Conservation (phyloP, 257 asterid species). For the Rehmannia glutinosa region DNA sequence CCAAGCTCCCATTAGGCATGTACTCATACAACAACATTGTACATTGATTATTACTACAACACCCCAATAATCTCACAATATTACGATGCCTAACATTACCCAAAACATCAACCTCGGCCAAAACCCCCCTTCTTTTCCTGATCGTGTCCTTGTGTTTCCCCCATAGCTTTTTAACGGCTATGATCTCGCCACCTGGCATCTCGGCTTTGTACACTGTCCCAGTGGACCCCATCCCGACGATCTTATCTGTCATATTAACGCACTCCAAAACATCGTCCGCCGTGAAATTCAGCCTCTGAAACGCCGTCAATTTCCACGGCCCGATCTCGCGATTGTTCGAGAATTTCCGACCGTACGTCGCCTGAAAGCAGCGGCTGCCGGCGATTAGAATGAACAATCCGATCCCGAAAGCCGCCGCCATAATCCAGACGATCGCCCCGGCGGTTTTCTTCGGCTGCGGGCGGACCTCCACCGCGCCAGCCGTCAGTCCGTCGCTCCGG, state of each 20-base stretch:
- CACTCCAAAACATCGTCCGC: constrained; percentile 74
- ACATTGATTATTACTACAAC: constrained; percentile 55
- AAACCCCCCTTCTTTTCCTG: constrained; percentile 53
- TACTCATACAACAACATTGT: constrained; percentile 86
- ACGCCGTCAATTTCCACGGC: constrained; percentile 87
- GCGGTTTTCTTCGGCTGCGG: constrained; percentile 54
- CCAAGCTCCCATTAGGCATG: constrained; percentile 92
- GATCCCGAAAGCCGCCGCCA: constrained; percentile 71
- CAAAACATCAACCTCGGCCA: constrained; percentile 87
- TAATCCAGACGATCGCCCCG: constrained; percentile 75
- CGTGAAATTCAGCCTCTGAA: constrained; percentile 73
- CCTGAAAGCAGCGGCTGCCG: constrained; percentile 54
- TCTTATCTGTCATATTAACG: constrained; percentile 43
- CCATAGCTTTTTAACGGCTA: constrained; percentile 88
- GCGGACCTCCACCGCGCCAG: constrained; percentile 30
- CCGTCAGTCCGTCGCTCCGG: constrained; percentile 18
- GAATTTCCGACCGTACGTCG: constrained; percentile 39
- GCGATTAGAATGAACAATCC: constrained; percentile 57
- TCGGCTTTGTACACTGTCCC: constrained; percentile 93
- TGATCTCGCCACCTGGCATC: constrained; percentile 87
- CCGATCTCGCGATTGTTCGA: constrained; percentile 38
- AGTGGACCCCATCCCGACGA: constrained; percentile 79
- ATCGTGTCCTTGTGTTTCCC: constrained; percentile 63
- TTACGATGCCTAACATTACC: constrained; percentile 87
- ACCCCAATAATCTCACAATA: constrained; percentile 71